A percentile compares a stretch with the other conserved stretches of the same genome.
These are phyloP conservation scores for Panus rudis DNA, from an alignment of 768 basidiomycete species.

Conservation along the genomic window DNA sequence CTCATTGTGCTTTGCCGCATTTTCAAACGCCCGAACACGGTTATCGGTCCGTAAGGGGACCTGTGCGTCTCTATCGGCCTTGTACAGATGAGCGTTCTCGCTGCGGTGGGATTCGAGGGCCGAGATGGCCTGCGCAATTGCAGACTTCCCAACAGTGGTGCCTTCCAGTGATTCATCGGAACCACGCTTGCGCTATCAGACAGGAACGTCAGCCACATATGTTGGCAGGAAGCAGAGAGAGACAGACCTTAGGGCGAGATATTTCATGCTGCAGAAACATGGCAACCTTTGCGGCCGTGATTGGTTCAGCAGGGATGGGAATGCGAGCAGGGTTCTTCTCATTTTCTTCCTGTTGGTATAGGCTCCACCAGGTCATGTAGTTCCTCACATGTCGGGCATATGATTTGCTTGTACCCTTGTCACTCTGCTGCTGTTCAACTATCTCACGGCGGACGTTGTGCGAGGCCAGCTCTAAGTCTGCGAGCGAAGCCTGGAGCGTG, in stretches of 20 bases:
- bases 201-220: neutral
- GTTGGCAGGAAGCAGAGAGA: neutral
- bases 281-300: neutral
- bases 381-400: too few relatives aligned
- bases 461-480: too few relatives aligned
- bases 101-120: neutral
- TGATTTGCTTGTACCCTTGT: too few relatives aligned
- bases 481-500: too few relatives aligned
- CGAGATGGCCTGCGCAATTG: neutral
- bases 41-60: neutral
- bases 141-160: neutral
- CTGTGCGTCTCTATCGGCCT: neutral
- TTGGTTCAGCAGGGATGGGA: too few relatives aligned
- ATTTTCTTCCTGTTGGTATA: too few relatives aligned
- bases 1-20: neutral
- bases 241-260: neutral
- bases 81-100: neutral
- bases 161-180: neutral
- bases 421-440: too few relatives aligned
- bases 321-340: too few relatives aligned
- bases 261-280: neutral
- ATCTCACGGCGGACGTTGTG: too few relatives aligned
- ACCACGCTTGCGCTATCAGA: neutral
- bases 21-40: neutral
- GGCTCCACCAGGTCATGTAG: too few relatives aligned